Evolutionary conservation across 495 filamentous ascomycete species (phyloP), one percentile per base, ranked within the genome.

Genomic region (Cercophora newfieldiana): DNA sequence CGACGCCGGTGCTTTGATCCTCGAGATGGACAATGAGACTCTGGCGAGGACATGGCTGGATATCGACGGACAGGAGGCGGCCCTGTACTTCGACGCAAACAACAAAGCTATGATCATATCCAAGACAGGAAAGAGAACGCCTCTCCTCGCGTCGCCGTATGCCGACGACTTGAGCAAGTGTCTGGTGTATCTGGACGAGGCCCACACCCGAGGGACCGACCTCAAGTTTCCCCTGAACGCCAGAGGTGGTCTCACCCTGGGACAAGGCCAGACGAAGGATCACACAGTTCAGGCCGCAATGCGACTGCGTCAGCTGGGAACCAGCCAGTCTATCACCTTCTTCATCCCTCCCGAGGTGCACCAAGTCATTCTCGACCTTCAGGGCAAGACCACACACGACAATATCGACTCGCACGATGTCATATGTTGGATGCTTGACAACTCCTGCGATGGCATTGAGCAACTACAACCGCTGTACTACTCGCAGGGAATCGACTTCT

Each of bases 371-470:
- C 47, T 74, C 4, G 75, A 79, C 50, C 68, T 77, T 14, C 63
- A 72, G 31, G 25, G 50, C 7, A 81, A 79, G 65, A 61, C 21
- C 1, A 48, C 59, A 0, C 16, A 26, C 1, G 58, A 71, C 7
- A 0, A 12, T 0, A 69, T 83, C 25, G 79, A 82, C 62, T 86
- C 83, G 0, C 67, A 74, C 10, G 83, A 89, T 25, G 69, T 31
- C 37, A 76, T 89, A 6, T 63, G 68, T 33, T 90, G 88, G 88
- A 78, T 88, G 5, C 74, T 91, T 0, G 79, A 87, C 57, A 85
- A 89, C 56, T 88, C 87, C 0, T 90, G 88, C 68, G 75, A 70
- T 21, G 78, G 69, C 12, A 86, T 82, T 31, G 80, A 85, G 62
- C 82, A 88, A 22, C 59, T 88, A 0, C 82, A 84, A 51, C 77